These are phyloP conservation scores for Trichoderma brevicompactum DNA, from an alignment of 2,329 filamentous ascomycete genomes.

Conservation along the genomic window DNA sequence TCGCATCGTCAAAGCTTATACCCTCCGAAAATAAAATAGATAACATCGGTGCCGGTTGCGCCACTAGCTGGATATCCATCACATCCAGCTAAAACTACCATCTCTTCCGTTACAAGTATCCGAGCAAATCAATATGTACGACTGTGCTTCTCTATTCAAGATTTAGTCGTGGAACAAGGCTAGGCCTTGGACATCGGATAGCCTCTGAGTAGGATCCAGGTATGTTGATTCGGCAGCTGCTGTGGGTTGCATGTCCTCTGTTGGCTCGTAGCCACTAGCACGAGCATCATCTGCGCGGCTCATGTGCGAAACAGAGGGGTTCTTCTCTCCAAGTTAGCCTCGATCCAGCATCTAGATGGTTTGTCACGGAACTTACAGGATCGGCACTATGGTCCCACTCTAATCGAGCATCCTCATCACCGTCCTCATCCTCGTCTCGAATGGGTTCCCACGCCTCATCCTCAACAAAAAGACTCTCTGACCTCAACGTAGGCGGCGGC, in stretches of 20 bases:
- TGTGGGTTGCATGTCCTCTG: constrained; percentile 30
- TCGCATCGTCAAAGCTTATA: constrained; percentile 62
- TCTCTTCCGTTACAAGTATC: not conserved
- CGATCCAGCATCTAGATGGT: not conserved
- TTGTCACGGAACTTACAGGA: constrained; percentile 51
- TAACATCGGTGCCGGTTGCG: constrained; percentile 80
- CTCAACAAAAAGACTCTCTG: constrained; percentile 75
- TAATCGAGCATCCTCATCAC: constrained; percentile 68
- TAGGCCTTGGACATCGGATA: constrained; percentile 65
- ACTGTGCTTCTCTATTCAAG: not conserved
- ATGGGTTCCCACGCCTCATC: constrained; percentile 78
- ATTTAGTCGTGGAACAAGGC: constrained; percentile 49
- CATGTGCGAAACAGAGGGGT: constrained; percentile 50
- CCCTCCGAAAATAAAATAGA: constrained; percentile 57
- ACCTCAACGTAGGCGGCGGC: constrained; percentile 61
- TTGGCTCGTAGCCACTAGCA: constrained; percentile 32
- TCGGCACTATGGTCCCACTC: constrained; percentile 75
- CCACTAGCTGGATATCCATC: constrained; percentile 79
- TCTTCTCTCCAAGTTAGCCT: constrained; percentile 45
- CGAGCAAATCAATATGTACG: not conserved
- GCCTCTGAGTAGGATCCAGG: constrained; percentile 73
- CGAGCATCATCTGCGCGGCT: constrained; percentile 43
- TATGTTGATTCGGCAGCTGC: constrained; percentile 40
- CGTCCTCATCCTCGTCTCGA: constrained; percentile 61
- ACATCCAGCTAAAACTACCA: constrained; percentile 30